Base-by-base conservation (phyloP, 2,329 filamentous ascomycete genomes). In the Pseudogymnoascus sp. region DNA sequence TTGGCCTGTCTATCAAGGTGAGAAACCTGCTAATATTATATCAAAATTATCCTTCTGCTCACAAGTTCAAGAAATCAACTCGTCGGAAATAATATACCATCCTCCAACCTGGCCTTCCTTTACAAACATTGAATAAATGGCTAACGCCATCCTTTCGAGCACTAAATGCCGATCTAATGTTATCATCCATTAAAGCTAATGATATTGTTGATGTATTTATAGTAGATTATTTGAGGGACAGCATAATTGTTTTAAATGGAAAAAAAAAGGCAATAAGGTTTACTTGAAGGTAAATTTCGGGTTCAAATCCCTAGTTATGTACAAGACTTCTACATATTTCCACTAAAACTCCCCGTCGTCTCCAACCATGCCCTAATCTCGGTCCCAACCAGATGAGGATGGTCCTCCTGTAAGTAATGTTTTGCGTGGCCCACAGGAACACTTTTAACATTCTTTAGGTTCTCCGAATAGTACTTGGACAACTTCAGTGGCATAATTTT, bases 361-460 rank as follows among this genome's bases (percentile, higher is more conserved):
- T 25, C 39, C 6, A 59, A n/a, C 57, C 57, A 59, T 16, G 6
- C 16, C 18, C 14, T 30, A 9, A 59, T 25, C 12, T 37, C 33
- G n/a, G 16, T 1, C n/a, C 57, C 57, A 4, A 59, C 39, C 33
- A 59, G n/a, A 59, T 59, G 57, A n/a, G 57, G 57, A 20, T 59
- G 25, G n/a, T 59, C 57, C 3, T 59, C 33, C 25, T 59, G 57
- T 8, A 59, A 33, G 25, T 35, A 59, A 14, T 59, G 57, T 7
- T 37, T 37, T 37, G 18, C 57, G 9, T 33, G 20, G n/a, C 57
- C 57, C 14, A 59, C 14, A n/a, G 8, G n/a, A 9, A 39, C 30
- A 30, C 25, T 37, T 18, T 59, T 59, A n/a, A 38, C 38, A 59
- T 59, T 37, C 57, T 59, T 59, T 33, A 59, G 57, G 16, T 39